These are phyloP conservation scores for Grigorovia yakushimaensis DNA, from an alignment of 805 yeast species.

Conservation along the genomic window DNA sequence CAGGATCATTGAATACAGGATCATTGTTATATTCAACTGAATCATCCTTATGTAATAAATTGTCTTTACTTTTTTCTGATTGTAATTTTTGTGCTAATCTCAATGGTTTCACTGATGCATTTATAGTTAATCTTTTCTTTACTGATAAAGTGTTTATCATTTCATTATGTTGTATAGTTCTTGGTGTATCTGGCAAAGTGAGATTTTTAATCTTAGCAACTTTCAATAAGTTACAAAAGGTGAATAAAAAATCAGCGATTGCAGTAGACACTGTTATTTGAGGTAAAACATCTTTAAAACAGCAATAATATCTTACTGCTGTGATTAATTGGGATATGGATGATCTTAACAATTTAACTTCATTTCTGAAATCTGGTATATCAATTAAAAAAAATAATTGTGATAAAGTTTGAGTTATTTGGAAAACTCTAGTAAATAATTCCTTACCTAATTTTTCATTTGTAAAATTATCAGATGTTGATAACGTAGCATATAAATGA, in stretches of 20 bases:
- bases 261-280: slow-evolving; percentile 64
- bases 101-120: slow-evolving; percentile 55
- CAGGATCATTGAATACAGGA: slow-evolving; percentile 6
- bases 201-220: slow-evolving; percentile 6
- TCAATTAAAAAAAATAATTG: slow-evolving; percentile 15
- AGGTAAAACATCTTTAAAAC: slow-evolving; percentile 53
- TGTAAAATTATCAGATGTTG: slow-evolving; percentile 2
- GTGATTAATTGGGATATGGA: slow-evolving; percentile 69
- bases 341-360: slow-evolving; percentile 42
- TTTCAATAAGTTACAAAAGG: slow-evolving; percentile 48
- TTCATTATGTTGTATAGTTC: neutral
- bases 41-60: neutral
- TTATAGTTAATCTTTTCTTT: neutral
- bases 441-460: slow-evolving; percentile 7
- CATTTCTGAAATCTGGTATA: slow-evolving; percentile 28
- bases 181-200: neutral
- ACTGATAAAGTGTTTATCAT: neutral
- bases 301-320: slow-evolving; percentile 61
- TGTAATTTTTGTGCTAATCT: slow-evolving; percentile 47
- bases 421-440: slow-evolving; percentile 20
- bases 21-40: neutral
- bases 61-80: neutral
- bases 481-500: slow-evolving; percentile 7
- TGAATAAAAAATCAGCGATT: slow-evolving; percentile 58
- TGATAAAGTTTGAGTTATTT: slow-evolving; percentile 14